Evolutionary conservation across 2,329 filamentous ascomycete genomes (phyloP), one percentile per base, ranked within the genome.

Genomic region (Cladobotryum mycophilum): DNA sequence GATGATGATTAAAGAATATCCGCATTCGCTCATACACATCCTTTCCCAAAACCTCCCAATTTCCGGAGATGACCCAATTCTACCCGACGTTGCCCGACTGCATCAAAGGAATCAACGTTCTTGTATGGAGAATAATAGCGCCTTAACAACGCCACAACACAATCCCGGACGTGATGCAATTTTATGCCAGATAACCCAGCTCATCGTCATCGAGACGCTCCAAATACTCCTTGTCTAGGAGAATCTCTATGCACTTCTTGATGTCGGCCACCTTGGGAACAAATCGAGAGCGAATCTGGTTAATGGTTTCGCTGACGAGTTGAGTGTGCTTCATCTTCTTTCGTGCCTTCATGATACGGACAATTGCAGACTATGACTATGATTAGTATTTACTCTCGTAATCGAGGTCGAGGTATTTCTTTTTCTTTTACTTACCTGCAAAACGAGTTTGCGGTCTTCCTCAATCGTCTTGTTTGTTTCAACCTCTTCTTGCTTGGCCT

Each of bases 391-490:
- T 8, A 30, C 25, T 30, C 25, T 30, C 25, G 22, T 34, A n/a
- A 40, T 9, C 15, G 36, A 20, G 13, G 1, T 13, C 11, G 37
- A 41, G 15, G 49, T 5, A 34, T 14, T 9, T n/a, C 51, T 17
- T 15, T 17, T 4, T n/a, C n/a, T 41, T 37, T 18, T 30, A 41
- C 85, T 70, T 80, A 96, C 92, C 85, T 99, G 93, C 66, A 97
- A 87, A 53, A 99, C 81, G 54, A 99, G 77, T 72, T 97, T 97
- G 55, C 93, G 82, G 68, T 99, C 93, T 71, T 99, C 93, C 74
- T 99, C 93, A 60, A 99, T 96, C 3, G 90, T 97, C 82, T 99
- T 99, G 76, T 97, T 95, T 6, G 93, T 99, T 66, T 99, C 93
- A 55, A 89, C 91, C 57, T 90, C 87, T 69, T 99, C 93, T 57